phyloP scores from a whole-genome alignment of 2,329 filamentous ascomycete species.

The Helicocarpus griseus region DNA sequence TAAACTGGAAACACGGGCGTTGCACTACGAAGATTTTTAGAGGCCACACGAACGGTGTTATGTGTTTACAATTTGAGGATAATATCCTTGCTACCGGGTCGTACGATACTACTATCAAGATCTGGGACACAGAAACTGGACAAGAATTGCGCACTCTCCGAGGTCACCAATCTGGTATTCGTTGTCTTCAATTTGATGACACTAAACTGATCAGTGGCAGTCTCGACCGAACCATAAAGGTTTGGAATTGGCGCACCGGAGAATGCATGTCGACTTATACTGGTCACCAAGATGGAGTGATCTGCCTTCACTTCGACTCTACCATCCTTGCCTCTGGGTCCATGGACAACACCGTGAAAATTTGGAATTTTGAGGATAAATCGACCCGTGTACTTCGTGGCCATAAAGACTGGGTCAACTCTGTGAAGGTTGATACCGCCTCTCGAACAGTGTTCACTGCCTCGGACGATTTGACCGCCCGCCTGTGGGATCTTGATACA shows the following conservation, averaged over 20 bases:
- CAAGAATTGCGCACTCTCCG: constrained; percentile 73
- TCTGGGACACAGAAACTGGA: constrained; percentile 89
- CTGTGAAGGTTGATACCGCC: constrained; percentile 73
- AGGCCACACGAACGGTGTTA: constrained; percentile 81
- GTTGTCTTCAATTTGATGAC: constrained; percentile 87
- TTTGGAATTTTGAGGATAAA: constrained; percentile 85
- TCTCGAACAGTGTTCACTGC: constrained; percentile 85
- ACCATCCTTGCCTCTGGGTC: constrained; percentile 81
- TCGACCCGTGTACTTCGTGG: constrained; percentile 70
- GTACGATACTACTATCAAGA: constrained; percentile 89
- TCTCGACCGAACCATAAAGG: constrained; percentile 74
- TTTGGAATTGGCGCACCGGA: constrained; percentile 96
- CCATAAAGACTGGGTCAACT: constrained; percentile 92
- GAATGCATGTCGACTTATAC: constrained; percentile 72
- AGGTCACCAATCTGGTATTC: constrained; percentile 74
- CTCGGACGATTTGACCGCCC: constrained; percentile 84
- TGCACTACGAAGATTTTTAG: constrained; percentile 76
- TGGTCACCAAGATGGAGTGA: constrained; percentile 71
- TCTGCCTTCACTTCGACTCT: constrained; percentile 77
- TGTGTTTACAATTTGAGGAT: constrained; percentile 72
- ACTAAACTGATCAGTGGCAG: constrained; percentile 84
- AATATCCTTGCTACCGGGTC: constrained; percentile 87
- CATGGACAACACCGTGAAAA: constrained; percentile 78
- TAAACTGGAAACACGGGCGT: constrained; percentile 93
- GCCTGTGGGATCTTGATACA: constrained; percentile 87